Evolutionary conservation across 2,329 filamentous ascomycete species (phyloP).

Genomic region (Blumeria hordei): DNA sequence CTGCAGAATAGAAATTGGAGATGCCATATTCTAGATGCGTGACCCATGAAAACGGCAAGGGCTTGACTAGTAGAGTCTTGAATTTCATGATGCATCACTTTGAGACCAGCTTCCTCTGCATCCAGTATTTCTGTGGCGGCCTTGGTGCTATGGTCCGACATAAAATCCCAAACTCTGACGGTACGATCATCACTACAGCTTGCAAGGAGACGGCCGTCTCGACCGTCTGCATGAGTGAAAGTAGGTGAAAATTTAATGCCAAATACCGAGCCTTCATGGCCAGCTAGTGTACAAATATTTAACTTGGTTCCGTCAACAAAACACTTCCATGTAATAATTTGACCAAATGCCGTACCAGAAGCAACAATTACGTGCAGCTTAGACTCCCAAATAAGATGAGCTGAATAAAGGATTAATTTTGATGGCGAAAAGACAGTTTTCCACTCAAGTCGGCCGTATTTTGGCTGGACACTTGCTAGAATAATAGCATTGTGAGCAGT

Average conservation of each 20-base stretch:
- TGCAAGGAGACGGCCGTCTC: constrained; percentile 38
- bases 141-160: neutral
- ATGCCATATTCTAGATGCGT: constrained; percentile 74
- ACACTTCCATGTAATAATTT: constrained; percentile 76
- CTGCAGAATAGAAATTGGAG: constrained; percentile 37
- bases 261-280: constrained; percentile 85
- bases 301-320: constrained; percentile 16
- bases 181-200: constrained; percentile 93
- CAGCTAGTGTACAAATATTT: constrained; percentile 29
- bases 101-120: constrained; percentile 18
- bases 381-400: constrained; percentile 41
- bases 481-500: constrained; percentile 76
- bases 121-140: neutral
- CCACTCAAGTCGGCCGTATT: constrained; percentile 15
- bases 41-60: constrained; percentile 59
- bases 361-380: constrained; percentile 43
- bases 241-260: constrained; percentile 54
- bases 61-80: constrained; percentile 19
- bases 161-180: constrained; percentile 65
- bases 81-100: constrained; percentile 5
- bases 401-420: constrained; percentile 71
- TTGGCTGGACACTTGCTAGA: constrained; percentile 18
- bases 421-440: constrained; percentile 37
- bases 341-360: constrained; percentile 81
- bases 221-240: constrained; percentile 18